phyloP scores from a whole-genome alignment of 306 rosid genomes.

The Adenanthera pavonina region DNA sequence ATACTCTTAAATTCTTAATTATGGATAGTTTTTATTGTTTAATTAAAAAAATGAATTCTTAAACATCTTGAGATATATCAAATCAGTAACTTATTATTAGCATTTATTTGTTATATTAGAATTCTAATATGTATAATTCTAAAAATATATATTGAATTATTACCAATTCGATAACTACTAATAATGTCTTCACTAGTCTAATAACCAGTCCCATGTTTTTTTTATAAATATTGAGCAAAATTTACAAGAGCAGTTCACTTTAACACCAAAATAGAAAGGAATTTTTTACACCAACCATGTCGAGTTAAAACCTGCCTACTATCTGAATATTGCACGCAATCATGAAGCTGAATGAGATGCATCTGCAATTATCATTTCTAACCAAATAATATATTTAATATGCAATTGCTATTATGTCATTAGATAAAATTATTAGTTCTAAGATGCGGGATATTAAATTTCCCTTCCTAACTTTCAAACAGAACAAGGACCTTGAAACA shows the following conservation, averaged over 20 bases:
- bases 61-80: no score
- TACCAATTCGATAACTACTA: not conserved
- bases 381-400: not conserved
- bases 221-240: not conserved
- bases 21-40: no score
- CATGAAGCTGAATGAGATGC: not conserved
- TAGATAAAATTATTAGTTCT: constrained; percentile 1
- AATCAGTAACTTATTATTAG: no score
- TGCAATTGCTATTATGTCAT: not conserved
- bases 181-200: not conserved
- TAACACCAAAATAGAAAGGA: constrained; percentile 19
- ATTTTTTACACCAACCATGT: not conserved
- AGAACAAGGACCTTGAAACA: not conserved
- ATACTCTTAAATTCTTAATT: no score
- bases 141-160: no score
- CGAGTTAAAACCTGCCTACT: not conserved
- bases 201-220: not conserved
- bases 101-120: no score
- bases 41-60: no score
- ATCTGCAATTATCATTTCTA: not conserved
- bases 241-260: not conserved
- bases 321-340: not conserved
- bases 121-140: no score
- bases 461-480: constrained; percentile 1
- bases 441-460: constrained; percentile 4